These are phyloP conservation scores for thale cress (Arabidopsis thaliana) DNA, from an alignment of 345 rosid genomes.

Conservation along the genomic window TAIR10.1 NC_003071.7:14735001-14735500, in stretches of 20 bases:
- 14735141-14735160: background rate
- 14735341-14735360: constrained; percentile 27
- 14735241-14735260: constrained; percentile 22
- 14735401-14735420: background rate
- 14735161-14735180: background rate
- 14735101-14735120: background rate
- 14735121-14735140: background rate
- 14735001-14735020: background rate
- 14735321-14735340: constrained; percentile 33
- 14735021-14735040: background rate
- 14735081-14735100: background rate
- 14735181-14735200: background rate
- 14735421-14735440: background rate
- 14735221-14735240: constrained; percentile 27
- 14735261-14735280: constrained; percentile 7
- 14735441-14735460: background rate
- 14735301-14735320: constrained; percentile 36
- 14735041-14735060: too few relatives aligned
- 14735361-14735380: constrained; percentile 24
- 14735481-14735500: background rate
- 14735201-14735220: background rate
- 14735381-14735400: constrained; percentile 13
- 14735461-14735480: background rate
- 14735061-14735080: too few relatives aligned
- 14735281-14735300: constrained; percentile 23